phyloP scores from a whole-genome alignment of 352 stramenopile species.

The Globisporangium heterothallicum region DNA sequence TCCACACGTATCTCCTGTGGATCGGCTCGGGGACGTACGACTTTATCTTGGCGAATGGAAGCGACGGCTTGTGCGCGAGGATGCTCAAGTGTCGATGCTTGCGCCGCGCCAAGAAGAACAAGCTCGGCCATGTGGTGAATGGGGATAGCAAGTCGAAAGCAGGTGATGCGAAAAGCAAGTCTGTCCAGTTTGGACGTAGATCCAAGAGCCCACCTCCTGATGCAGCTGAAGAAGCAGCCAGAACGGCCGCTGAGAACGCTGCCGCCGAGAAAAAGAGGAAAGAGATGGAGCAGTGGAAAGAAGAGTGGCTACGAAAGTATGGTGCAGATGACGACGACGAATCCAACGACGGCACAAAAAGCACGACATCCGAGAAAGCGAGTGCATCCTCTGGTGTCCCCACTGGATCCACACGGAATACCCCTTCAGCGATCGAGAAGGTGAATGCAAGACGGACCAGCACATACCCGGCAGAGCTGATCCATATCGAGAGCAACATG shows the following conservation, averaged over 20 bases:
- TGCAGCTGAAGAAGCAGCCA: conserved; percentile 3
- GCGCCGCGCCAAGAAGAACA: conserved; percentile 34
- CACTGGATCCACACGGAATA: not conserved
- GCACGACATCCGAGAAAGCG: not conserved
- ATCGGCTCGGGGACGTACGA: conserved; percentile 77
- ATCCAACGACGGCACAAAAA: not conserved
- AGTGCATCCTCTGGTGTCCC: not conserved
- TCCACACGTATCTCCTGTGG: conserved; percentile 74
- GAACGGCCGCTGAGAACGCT: conserved; percentile 3
- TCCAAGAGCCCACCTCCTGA: conserved; percentile 1
- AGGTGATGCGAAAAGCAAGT: conserved; percentile 18
- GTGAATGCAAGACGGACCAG: conserved; percentile 10
- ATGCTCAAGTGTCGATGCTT: conserved; percentile 77
- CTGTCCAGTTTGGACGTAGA: conserved; percentile 14
- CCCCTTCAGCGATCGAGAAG: not conserved
- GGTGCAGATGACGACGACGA: conserved; percentile 22
- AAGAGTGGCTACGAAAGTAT: conserved; percentile 36
- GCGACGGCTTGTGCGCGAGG: conserved; percentile 59
- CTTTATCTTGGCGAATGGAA: conserved; percentile 78
- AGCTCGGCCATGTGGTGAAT: conserved; percentile 28
- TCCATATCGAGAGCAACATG: not conserved
- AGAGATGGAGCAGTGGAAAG: conserved; percentile 34
- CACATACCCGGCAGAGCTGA: conserved; percentile 13
- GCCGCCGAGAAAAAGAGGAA: conserved; percentile 21
- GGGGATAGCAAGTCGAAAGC: conserved; percentile 14